These are phyloP conservation scores for Trichoderma afroharzianum DNA, from an alignment of 2,329 filamentous ascomycete genomes.

Conservation along the genomic window DNA sequence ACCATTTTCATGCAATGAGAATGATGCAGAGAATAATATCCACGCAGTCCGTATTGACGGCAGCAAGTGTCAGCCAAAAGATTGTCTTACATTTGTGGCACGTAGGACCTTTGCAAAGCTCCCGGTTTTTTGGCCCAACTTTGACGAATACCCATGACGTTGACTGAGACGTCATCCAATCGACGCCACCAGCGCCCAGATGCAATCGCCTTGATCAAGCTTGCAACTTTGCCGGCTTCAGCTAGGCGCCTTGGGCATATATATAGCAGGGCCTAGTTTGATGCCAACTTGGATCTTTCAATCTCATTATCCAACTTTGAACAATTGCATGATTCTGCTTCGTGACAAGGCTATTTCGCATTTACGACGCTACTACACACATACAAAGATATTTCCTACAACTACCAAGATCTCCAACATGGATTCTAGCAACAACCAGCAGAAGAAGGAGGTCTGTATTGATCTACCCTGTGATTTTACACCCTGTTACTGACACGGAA, in stretches of 20 bases:
- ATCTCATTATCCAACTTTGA: not conserved
- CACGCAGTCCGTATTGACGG: rapidly evolving
- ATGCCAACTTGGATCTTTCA: not conserved
- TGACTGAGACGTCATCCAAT: constrained; percentile 7
- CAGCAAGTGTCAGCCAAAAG: not conserved
- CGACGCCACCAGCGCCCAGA: not conserved
- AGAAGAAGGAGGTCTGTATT: constrained; percentile 21
- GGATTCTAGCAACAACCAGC: constrained; percentile 22
- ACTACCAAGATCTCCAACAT: constrained; percentile 14
- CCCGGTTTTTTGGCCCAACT: not conserved
- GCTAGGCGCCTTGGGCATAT: not conserved
- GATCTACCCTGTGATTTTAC: not conserved
- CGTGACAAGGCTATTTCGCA: not conserved
- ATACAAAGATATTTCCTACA: not conserved
- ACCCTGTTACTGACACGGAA: not conserved
- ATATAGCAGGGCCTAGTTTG: not conserved
- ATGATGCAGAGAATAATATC: not conserved
- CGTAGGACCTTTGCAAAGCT: not conserved
- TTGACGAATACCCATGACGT: not conserved
- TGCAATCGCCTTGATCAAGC: not conserved
- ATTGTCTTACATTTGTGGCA: not conserved
- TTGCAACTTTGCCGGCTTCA: not conserved
- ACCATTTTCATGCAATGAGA: not conserved
- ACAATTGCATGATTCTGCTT: not conserved
- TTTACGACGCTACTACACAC: not conserved